These are phyloP conservation scores for Ehretia macrophylla DNA, from an alignment of 257 asterid species.

Conservation along the genomic window DNA sequence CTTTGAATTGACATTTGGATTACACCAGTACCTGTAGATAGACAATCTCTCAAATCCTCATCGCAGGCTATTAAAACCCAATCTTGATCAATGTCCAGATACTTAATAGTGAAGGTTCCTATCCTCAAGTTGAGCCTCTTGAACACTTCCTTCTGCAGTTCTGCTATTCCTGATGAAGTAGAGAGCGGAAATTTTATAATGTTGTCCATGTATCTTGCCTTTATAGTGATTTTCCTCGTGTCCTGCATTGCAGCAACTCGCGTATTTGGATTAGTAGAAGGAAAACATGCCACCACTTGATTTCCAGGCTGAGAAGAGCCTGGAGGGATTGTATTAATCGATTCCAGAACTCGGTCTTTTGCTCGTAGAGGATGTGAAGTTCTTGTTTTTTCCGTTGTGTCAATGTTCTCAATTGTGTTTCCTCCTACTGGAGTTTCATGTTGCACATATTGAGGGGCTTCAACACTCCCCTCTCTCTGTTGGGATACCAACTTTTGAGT, in stretches of 20 bases:
- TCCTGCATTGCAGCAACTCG: constrained; percentile 1
- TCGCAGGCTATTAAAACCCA: constrained; percentile 17
- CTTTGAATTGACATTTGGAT: background rate
- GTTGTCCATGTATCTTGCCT: constrained; percentile 2
- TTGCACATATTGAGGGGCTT: no score
- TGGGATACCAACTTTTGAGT: no score
- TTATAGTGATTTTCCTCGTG: no score
- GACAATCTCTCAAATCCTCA: constrained; percentile 9
- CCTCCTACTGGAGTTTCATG: background rate
- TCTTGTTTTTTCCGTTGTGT: no score
- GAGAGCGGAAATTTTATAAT: constrained; percentile 10
- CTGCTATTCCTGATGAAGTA: constrained; percentile 1
- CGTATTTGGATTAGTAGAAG: background rate
- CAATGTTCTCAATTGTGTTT: background rate
- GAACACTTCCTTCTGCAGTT: constrained; percentile 17
- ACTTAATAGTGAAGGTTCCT: constrained; percentile 17
- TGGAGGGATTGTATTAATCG: no score
- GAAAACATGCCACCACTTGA: no score
- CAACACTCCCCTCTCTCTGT: background rate
- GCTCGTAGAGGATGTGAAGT: constrained; percentile 1
- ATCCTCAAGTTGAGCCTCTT: constrained; percentile 10
- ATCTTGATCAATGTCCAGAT: no score
- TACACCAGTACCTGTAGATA: background rate
- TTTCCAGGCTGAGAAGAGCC: background rate
- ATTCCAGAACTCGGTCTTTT: background rate